Evolutionary conservation across 2,329 filamentous ascomycete genomes (phyloP).

Genomic region (Cytospora piceicola): DNA sequence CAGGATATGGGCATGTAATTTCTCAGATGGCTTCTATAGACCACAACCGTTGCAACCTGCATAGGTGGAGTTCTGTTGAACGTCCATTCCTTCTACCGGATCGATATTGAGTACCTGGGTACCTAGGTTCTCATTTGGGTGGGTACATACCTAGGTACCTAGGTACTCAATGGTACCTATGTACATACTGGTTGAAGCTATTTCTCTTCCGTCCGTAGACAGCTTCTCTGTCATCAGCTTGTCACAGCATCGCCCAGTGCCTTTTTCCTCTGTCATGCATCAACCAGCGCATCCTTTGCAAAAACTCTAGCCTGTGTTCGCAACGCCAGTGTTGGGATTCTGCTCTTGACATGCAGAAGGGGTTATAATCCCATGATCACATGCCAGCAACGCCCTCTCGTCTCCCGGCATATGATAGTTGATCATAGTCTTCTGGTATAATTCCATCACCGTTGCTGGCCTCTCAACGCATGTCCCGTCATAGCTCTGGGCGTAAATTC

Average conservation of each 20-base stretch:
- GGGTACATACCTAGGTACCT: no score
- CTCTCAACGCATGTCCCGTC: conserved; percentile 17
- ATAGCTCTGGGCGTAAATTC: conserved; percentile 21
- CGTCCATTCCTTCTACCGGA: not conserved
- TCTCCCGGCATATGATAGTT: conserved; percentile 6
- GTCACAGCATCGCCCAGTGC: conserved; percentile 12
- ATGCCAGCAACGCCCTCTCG: conserved; percentile 19
- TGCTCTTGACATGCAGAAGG: conserved; percentile 19
- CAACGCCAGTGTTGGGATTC: conserved; percentile 18
- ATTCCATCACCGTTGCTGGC: conserved; percentile 23
- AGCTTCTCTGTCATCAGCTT: not conserved
- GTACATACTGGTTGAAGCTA: not conserved
- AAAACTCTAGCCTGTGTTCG: conserved; percentile 11
- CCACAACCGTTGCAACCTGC: not conserved
- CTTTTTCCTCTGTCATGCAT: conserved; percentile 9
- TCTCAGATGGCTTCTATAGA: not conserved
- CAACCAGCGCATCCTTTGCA: conserved; percentile 14
- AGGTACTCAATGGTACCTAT: no score
- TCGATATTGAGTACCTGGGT: no score
- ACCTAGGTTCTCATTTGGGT: no score
- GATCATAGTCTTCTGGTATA: conserved; percentile 16
- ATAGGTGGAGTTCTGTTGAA: not conserved
- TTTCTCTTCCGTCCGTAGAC: not conserved
- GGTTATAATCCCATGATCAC: conserved; percentile 22
- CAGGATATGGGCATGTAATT: not conserved